Evolutionary conservation across 2,329 filamentous ascomycete genomes (phyloP).

Genomic region (Pseudogymnoascus sp.): DNA sequence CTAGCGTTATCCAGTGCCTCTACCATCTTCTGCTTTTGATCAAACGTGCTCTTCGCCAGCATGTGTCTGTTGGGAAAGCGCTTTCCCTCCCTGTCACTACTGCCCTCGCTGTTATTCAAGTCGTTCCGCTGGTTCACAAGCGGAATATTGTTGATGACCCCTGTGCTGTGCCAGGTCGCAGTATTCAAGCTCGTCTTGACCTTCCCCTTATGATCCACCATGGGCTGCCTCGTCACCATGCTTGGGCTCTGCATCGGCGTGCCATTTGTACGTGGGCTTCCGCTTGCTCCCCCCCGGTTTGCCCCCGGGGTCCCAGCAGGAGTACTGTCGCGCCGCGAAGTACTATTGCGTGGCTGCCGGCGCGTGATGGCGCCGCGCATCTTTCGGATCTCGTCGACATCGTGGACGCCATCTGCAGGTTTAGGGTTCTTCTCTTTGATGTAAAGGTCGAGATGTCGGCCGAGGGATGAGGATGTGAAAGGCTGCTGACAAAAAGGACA

Average conservation of each 20-base stretch:
- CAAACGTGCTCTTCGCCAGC: slow-evolving; percentile 46
- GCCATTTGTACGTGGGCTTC: slow-evolving; percentile 11
- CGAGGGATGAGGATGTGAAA: slow-evolving; percentile 89
- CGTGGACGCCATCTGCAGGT: slow-evolving; percentile 74
- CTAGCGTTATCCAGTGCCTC: slow-evolving; percentile 72
- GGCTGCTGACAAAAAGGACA: slow-evolving; percentile 83
- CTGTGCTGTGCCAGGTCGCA: slow-evolving; percentile 66
- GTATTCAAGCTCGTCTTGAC: slow-evolving; percentile 34
- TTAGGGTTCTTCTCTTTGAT: slow-evolving; percentile 92
- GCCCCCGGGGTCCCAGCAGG: slow-evolving; percentile 43
- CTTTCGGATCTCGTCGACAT: slow-evolving; percentile 81
- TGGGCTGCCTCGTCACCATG: not conserved
- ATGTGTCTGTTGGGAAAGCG: slow-evolving; percentile 40
- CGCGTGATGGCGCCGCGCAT: slow-evolving; percentile 79
- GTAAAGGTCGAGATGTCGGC: slow-evolving; percentile 87
- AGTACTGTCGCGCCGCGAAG: slow-evolving; percentile 54
- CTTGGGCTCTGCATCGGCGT: slow-evolving; percentile 10
- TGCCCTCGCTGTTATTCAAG: slow-evolving; percentile 30
- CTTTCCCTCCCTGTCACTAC: slow-evolving; percentile 29
- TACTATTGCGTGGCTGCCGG: slow-evolving; percentile 60
- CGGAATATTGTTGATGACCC: slow-evolving; percentile 68
- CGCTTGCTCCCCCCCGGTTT: slow-evolving; percentile 18
- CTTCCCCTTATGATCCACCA: slow-evolving; percentile 32
- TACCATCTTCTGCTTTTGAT: slow-evolving; percentile 52
- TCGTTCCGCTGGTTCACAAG: slow-evolving; percentile 40